Evolutionary conservation across 495 filamentous ascomycete genomes (phyloP).

Genomic region (Xylaria longipes): DNA sequence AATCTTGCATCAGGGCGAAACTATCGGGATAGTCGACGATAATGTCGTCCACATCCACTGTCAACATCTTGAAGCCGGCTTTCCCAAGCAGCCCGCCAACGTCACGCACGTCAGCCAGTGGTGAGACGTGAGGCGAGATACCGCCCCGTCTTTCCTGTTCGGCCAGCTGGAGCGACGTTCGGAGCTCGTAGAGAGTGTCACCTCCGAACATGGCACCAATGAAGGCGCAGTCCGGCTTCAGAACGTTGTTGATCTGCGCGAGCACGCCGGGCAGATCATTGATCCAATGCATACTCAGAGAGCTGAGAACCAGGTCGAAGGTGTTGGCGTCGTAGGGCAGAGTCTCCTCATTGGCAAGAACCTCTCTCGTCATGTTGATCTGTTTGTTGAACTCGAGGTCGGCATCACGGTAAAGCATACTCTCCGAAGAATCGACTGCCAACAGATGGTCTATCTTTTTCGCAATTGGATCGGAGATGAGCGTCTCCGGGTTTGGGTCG

Average conservation of each 20-base stretch:
- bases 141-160: constrained; percentile 88
- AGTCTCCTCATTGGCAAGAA: constrained; percentile 71
- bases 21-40: constrained; percentile 93
- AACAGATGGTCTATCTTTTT: constrained; percentile 72
- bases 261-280: constrained; percentile 91
- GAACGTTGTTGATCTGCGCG: constrained; percentile 75
- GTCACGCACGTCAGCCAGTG: constrained; percentile 90
- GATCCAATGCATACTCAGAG: constrained; percentile 93
- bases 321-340: constrained; percentile 77
- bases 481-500: constrained; percentile 58
- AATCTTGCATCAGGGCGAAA: constrained; percentile 88
- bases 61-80: constrained; percentile 93
- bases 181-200: constrained; percentile 91
- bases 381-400: constrained; percentile 75
- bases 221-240: constrained; percentile 92
- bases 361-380: constrained; percentile 72
- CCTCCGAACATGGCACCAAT: constrained; percentile 96
- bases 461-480: constrained; percentile 66
- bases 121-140: constrained; percentile 84
- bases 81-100: constrained; percentile 84
- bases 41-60: constrained; percentile 97
- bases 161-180: constrained; percentile 91
- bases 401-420: constrained; percentile 82
- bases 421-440: constrained; percentile 78
- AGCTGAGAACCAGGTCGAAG: constrained; percentile 89